phyloP scores from a whole-genome alignment of 1,284 basidiomycete genomes.

The Heterobasidion parviporum region DNA sequence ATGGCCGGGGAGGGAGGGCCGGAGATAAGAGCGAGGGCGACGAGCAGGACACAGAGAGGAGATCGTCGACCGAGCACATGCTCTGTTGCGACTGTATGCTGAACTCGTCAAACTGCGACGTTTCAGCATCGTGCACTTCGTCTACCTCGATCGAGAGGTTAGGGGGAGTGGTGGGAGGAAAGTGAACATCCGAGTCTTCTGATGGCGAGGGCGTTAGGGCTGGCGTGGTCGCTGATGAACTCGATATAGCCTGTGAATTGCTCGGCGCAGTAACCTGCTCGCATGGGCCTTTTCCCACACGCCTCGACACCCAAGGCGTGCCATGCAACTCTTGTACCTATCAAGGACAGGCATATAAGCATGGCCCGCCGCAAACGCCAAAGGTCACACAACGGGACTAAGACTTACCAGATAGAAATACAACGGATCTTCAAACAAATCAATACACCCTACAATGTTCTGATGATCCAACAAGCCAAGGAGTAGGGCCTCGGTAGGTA shows the following conservation, averaged over 20 bases:
- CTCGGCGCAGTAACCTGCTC: slow-evolving; percentile 20
- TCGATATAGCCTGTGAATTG: slow-evolving; percentile 12
- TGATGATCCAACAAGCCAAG: slow-evolving; percentile 71
- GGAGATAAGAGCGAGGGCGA: slow-evolving; percentile 12
- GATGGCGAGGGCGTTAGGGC: slow-evolving; percentile 49
- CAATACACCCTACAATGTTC: slow-evolving; percentile 77
- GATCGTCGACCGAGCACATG: not conserved
- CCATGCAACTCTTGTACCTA: slow-evolving; percentile 92
- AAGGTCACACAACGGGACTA: not conserved
- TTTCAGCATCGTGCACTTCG: not conserved
- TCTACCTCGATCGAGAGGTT: slow-evolving; percentile 31
- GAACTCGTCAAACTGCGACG: not conserved
- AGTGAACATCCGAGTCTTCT: slow-evolving; percentile 28
- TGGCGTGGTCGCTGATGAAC: slow-evolving; percentile 24
- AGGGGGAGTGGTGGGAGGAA: slow-evolving; percentile 20
- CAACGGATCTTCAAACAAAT: slow-evolving; percentile 73
- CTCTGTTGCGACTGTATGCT: not conserved
- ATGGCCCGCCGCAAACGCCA: not conserved
- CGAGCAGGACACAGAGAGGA: slow-evolving; percentile 1
- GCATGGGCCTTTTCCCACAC: slow-evolving; percentile 13
- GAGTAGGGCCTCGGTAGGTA: slow-evolving; percentile 80
- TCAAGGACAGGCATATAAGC: slow-evolving; percentile 1
- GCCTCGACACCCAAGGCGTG: slow-evolving; percentile 61
- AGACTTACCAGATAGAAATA: slow-evolving; percentile 80
- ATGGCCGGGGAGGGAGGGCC: slow-evolving; percentile 27